phyloP scores from a whole-genome alignment of 2,329 filamentous ascomycete species.

The Ophiostoma sp. region DNA sequence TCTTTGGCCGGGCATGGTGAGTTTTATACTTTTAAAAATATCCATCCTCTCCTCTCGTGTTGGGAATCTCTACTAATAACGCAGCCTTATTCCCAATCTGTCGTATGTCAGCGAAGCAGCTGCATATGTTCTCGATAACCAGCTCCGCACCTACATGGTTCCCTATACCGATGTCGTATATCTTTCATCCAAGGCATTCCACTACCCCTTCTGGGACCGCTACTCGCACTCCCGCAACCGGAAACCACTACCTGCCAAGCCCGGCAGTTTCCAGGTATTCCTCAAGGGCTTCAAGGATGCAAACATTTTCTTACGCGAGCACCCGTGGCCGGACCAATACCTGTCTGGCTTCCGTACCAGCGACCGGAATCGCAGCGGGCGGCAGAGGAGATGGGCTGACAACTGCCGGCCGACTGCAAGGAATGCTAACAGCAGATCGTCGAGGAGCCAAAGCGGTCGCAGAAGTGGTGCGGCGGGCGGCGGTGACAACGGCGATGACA shows the following conservation, averaged over 20 bases:
- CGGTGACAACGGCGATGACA: not conserved
- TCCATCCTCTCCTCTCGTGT: not conserved
- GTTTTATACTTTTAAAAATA: not conserved
- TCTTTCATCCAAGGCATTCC: constrained; percentile 92
- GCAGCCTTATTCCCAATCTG: constrained; percentile 82
- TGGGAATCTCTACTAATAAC: not conserved
- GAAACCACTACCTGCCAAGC: constrained; percentile 80
- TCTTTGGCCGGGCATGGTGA: constrained; percentile 75
- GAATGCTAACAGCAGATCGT: constrained; percentile 31
- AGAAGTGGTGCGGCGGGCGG: not conserved
- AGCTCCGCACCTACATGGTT: constrained; percentile 84
- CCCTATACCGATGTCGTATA: constrained; percentile 95
- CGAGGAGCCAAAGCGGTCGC: not conserved
- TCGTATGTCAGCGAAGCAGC: constrained; percentile 98
- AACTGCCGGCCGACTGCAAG: constrained; percentile 63
- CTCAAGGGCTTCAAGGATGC: constrained; percentile 96
- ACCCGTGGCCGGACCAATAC: constrained; percentile 94
- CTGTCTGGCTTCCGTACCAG: constrained; percentile 63
- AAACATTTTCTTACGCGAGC: constrained; percentile 87
- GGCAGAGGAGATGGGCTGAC: constrained; percentile 65
- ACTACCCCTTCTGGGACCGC: constrained; percentile 96
- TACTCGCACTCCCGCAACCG: constrained; percentile 81
- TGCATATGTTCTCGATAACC: constrained; percentile 87
- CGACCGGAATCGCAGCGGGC: constrained; percentile 54
- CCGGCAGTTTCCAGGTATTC: constrained; percentile 95